Conservation (phyloP, 1,284 basidiomycete genomes). For the Cryptococcus sp. region DNA sequence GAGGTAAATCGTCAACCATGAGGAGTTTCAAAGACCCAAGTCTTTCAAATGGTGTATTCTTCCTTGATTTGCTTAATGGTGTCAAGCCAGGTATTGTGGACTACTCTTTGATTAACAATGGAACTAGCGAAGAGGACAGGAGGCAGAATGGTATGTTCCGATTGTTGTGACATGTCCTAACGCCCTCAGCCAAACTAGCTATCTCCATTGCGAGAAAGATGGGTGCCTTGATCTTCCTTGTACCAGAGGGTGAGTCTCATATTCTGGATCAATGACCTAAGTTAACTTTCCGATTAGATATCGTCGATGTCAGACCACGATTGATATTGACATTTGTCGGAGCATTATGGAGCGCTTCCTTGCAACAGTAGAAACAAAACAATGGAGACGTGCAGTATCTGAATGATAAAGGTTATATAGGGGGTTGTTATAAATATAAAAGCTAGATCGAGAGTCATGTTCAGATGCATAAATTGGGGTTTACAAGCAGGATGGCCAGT, state of each 20-base stretch:
- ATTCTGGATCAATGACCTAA: neutral
- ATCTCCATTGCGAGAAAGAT: conserved; percentile 48
- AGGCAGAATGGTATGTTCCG: conserved; percentile 73
- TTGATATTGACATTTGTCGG: conserved; percentile 61
- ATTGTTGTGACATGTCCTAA: conserved; percentile 1
- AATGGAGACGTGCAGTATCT: too few species aligned
- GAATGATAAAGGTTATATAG: too few species aligned
- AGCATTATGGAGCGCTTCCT: conserved; percentile 39
- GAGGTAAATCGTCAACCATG: conserved; percentile 62
- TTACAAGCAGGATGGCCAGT: too few species aligned
- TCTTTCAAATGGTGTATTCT: conserved; percentile 86
- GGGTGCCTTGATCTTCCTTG: conserved; percentile 94
- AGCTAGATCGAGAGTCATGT: too few species aligned
- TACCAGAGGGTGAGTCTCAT: conserved; percentile 68
- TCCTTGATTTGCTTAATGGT: conserved; percentile 87
- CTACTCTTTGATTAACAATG: conserved; percentile 69
- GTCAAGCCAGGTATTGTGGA: conserved; percentile 94
- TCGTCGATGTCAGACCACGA: conserved; percentile 78
- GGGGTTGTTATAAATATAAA: too few species aligned
- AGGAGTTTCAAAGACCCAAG: conserved; percentile 91
- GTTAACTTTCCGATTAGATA: conserved; percentile 49
- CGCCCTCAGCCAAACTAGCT: neutral
- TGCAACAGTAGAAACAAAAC: conserved; percentile 16
- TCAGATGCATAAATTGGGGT: too few species aligned
- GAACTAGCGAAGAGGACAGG: conserved; percentile 75